These are phyloP conservation scores for Flueggea neowawraea DNA, from an alignment of 441 rosid species.

Conservation along the genomic window DNA sequence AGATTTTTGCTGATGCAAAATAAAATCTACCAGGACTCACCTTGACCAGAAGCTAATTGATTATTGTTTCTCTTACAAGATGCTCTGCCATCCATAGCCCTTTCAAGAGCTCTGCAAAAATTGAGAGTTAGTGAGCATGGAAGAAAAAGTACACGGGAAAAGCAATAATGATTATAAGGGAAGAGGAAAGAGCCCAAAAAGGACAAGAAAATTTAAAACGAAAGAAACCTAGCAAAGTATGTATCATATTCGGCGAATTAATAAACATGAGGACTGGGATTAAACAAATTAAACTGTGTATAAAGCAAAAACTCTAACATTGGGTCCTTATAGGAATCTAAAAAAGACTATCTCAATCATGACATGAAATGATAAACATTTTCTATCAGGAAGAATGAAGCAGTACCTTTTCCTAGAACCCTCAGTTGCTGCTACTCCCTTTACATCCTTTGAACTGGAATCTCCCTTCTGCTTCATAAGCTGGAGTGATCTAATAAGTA, in stretches of 20 bases:
- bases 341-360: neutral
- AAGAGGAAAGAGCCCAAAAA: no score
- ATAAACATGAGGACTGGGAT: no score
- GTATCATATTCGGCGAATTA: no score
- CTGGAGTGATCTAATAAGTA: conserved; percentile 85
- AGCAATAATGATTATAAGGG: no score
- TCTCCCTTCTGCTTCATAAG: conserved; percentile 69
- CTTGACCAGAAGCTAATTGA: conserved; percentile 52
- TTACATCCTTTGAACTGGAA: conserved; percentile 54
- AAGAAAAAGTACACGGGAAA: no score
- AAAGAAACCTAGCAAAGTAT: no score
- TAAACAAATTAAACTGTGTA: no score
- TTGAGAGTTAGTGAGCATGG: no score
- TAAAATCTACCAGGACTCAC: conserved; percentile 26
- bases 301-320: neutral
- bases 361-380: conserved; percentile 2
- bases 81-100: conserved; percentile 50
- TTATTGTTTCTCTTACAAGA: conserved; percentile 66
- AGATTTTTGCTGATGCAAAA: conserved; percentile 2
- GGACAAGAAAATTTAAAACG: no score
- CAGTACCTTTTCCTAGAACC: conserved; percentile 78
- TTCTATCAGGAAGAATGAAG: conserved; percentile 7
- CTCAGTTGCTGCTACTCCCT: conserved; percentile 49
- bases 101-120: conserved; percentile 59
- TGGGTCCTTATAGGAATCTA: conserved; percentile 1